Conservation (phyloP, 164 flowering plant genomes). For the Protea cynaroides region DNA sequence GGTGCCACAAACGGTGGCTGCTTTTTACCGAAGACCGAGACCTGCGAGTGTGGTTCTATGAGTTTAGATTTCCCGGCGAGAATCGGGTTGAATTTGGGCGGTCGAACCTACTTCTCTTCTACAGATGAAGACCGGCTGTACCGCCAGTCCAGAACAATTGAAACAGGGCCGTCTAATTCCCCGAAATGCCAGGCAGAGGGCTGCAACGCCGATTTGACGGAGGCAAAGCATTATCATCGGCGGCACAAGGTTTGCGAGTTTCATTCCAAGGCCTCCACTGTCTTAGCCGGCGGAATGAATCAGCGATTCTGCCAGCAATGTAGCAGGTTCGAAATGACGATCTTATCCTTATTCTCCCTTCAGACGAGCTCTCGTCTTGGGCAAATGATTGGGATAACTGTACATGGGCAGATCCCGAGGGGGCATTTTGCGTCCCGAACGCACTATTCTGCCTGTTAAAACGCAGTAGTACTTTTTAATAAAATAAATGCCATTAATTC, state of each 20-base stretch:
- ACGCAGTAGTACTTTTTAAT: not conserved
- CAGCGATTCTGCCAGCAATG: conserved; percentile 70
- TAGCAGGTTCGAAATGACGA: conserved; percentile 40
- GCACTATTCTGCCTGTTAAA: not conserved
- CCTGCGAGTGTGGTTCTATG: conserved; percentile 12
- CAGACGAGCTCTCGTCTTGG: conserved; percentile 19
- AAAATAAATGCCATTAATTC: too few species aligned
- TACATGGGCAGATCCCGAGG: conserved; percentile 51
- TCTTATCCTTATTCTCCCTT: conserved; percentile 12
- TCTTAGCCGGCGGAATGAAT: conserved; percentile 36
- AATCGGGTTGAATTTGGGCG: conserved; percentile 76
- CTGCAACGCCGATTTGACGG: conserved; percentile 45
- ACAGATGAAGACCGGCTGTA: conserved; percentile 76
- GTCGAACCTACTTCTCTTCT: conserved; percentile 70
- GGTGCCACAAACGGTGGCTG: conserved; percentile 20
- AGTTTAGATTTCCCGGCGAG: conserved; percentile 29
- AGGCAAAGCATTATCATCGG: conserved; percentile 52
- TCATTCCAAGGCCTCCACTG: conserved; percentile 48
- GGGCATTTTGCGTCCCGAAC: conserved; percentile 25
- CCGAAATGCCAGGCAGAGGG: conserved; percentile 69
- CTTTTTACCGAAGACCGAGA: conserved; percentile 51
- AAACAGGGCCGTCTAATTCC: conserved; percentile 29
- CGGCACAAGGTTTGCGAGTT: conserved; percentile 60
- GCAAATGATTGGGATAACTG: conserved; percentile 32
- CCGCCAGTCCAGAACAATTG: conserved; percentile 51